Base-by-base conservation (phyloP, 805 yeast genomes). In the Nadsonia fulvescens region DNA sequence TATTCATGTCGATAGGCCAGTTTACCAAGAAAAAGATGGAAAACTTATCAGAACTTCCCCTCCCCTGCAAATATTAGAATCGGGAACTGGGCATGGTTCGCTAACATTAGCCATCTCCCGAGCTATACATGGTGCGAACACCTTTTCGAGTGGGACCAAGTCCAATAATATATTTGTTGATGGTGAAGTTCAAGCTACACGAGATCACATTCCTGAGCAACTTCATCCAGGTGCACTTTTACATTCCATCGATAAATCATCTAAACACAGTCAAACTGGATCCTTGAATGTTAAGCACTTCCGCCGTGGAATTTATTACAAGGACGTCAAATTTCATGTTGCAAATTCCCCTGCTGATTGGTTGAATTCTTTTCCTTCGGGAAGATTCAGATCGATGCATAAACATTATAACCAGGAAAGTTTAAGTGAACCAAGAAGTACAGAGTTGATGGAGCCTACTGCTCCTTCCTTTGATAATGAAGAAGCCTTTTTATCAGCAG, bases 11-110 rank as follows among this genome's bases (percentile, higher is more conserved):
- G 35, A 32, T 6, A n/a, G 15, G 5, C 18, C 23, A 4, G 20
- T n/a, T 4, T n/a, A n/a, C n/a, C n/a, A n/a, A n/a, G 25, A 28
- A 6, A n/a, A 11, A 11, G 25, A 12, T 5, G 20, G 10, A 14
- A n/a, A n/a, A n/a, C n/a, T n/a, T n/a, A n/a, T 18, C 9, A 17
- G 11, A 14, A 6, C 20, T 37, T 11, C 23, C 23, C 24, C 25
- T 22, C 60, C 61, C 1, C 28, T 47, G 7, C 63, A 61, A 26
- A 54, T 52, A 30, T 39, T 63, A 11, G 70, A 63, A 35, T 66
- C 66, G 1, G 70, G 70, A 4, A 63, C 69, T 2, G 70, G 70
- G 2, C 68, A 62, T 41, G 70, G 70, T 0, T 61, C 68, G 3
- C 37, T 63, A 24, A 47, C 63, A 3, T 27, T 63, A 22, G 58